Evolutionary conservation across 2,329 filamentous ascomycete species (phyloP), one percentile per base, ranked within the genome.

Genomic region (Massarina eburnea): DNA sequence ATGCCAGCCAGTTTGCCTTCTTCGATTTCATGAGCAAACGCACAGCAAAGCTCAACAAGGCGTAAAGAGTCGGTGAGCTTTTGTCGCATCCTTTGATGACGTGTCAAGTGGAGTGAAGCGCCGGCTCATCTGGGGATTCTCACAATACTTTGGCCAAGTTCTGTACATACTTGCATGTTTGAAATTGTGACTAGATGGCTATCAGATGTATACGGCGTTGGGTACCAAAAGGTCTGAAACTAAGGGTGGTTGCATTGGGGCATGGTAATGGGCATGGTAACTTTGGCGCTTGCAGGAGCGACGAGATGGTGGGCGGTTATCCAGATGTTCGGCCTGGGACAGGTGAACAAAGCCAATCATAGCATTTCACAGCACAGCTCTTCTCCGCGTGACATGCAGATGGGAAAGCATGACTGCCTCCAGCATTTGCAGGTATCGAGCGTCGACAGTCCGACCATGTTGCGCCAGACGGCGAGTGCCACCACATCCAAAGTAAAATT

Each of bases 1-100:
- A 83, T 57, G 91, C 94, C 4, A 94, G 87, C 76, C 92, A 96
- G 65, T 97, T 99, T 76, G 91, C 92, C 30, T 99, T 99, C 80
- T 99, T 95, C 73, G 90, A 95, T 70, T 99, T 97, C 59, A 78
- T 78, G 75, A 77, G 74, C 61, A 70, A 75, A 58, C 66, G 75
- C 19, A 77, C 76, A 70, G 62, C 65, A 10, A 73, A 70, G 54
- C 45, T 68, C n/a, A 49, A 43, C 17, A 49, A 45, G 33, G 46
- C 53, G 39, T 57, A 41, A n/a, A 24, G 21, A 41, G 27, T 17
- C 8, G 18, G 17, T 38, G 18, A 14, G 18, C 35, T n/a, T 20
- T 24, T 7, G 35, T 38, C 21, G 15, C 22, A 15, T 38, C 35
- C 6, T n/a, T 15, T 38, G 12, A 20, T 24, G 35, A 38, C 29